Percentiles rank a stretch among this genome's conserved stretches.
Evolutionary conservation across 2,329 filamentous ascomycete genomes (phyloP).

Genomic region (Whalleya microplaca): DNA sequence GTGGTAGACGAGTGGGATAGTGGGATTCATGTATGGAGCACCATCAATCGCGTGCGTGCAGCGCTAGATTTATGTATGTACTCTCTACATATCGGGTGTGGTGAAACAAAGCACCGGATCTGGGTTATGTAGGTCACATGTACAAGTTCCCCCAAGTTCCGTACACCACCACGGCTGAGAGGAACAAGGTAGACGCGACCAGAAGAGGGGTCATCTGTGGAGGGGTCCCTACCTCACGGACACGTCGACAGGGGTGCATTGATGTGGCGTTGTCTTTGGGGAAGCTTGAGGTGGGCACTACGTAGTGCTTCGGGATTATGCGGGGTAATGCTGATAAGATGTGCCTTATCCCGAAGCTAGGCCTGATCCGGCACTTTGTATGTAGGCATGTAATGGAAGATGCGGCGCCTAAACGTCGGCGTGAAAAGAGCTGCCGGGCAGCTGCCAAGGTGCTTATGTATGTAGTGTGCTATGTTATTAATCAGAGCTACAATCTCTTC

Average conservation of each 20-base stretch:
- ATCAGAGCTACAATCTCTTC: neutral
- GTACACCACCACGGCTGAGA: neutral
- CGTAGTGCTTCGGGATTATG: constrained; percentile 23
- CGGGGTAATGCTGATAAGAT: constrained; percentile 13
- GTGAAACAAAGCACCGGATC: neutral
- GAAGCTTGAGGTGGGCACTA: constrained; percentile 12
- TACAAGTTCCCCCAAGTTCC: too few species aligned
- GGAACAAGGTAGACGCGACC: neutral
- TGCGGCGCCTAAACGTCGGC: neutral
- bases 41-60: too few species aligned
- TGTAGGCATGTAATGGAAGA: too few species aligned
- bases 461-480: neutral
- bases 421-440: neutral
- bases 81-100: neutral
- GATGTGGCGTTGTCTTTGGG: too few species aligned
- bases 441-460: too few species aligned
- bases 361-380: neutral
- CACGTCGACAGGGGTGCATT: neutral
- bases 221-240: neutral
- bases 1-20: too few species aligned
- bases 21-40: too few species aligned
- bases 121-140: neutral
- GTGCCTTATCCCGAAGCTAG: neutral
- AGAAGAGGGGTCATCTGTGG: neutral
- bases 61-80: neutral